Base-by-base conservation (phyloP, 148 eudicot species). In the Dysphania ambrosioides region DNA sequence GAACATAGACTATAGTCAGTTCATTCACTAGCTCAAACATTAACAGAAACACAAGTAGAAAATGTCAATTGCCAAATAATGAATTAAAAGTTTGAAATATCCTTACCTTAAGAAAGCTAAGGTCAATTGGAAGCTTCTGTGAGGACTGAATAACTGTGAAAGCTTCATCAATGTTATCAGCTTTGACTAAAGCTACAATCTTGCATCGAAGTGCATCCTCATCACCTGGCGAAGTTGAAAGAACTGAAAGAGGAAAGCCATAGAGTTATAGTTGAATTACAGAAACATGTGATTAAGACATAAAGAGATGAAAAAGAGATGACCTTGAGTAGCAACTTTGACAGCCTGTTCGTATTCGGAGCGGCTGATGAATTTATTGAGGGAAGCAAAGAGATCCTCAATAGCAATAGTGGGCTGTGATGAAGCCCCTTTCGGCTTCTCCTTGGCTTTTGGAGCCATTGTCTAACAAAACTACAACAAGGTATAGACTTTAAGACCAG, bases 201-300 rank as follows among this genome's bases (percentile, higher is more conserved):
- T 94, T 94, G 67, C 98, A 91, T 10, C 82, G 84, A 72, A 91
- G 81, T 12, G 97, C 98, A 56, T 94, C 98, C 84, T 91, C 98
- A 68, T 94, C 98, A 0, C 83, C 87, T 2, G 97, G 91, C 66
- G 90, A 82, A 80, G 80, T 71, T 31, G 91, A 68, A 29, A 94
- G 77, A 58, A 94, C 98, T 94, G 79, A 12, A 75, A 74, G 30
- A 11, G 32, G 10, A 70, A 70, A 41, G 26, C n/a, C 34, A 77
- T 61, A 34, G 27, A 29, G 32, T 19, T 21, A 42, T 26, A 64
- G 12, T 15, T 0, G 56, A n/a, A 30, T 36, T 11, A 44, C 19
- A 42, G 13, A 27, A 44, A 18, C 26, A n/a, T 29, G 53, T 2
- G 1, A 8, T 6, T 4, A n/a, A 5, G 11, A 31, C n/a, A 26